phyloP scores from a whole-genome alignment of 1,284 basidiomycete genomes.

The Athelia psychrophila region DNA sequence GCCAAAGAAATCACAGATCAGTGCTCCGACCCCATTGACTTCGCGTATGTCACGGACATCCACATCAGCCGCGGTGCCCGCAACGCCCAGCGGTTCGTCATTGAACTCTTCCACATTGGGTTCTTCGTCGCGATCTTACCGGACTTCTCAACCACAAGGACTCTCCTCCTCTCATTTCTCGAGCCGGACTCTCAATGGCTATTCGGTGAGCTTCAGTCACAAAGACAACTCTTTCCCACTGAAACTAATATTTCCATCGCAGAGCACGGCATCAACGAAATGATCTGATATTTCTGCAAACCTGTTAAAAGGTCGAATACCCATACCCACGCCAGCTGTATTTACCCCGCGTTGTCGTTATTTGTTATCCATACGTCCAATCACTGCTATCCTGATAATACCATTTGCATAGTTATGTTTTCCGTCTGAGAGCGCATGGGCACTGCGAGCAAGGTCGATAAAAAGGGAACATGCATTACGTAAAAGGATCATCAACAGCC shows the following conservation, averaged over 20 bases:
- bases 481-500: too few relatives aligned
- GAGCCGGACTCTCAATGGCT: conserved; percentile 37
- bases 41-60: conserved; percentile 64
- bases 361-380: too few relatives aligned
- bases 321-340: too few relatives aligned
- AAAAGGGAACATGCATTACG: too few relatives aligned
- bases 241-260: neutral
- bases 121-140: conserved; percentile 35
- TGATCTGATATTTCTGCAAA: conserved; percentile 17
- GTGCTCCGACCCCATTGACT: conserved; percentile 79
- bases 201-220: conserved; percentile 17
- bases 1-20: conserved; percentile 83
- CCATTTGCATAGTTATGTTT: too few relatives aligned
- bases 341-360: too few relatives aligned
- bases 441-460: too few relatives aligned
- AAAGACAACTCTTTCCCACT: neutral
- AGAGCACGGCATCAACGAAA: conserved; percentile 33
- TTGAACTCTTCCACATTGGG: conserved; percentile 30
- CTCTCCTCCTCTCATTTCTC: conserved; percentile 36
- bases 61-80: conserved; percentile 41
- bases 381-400: too few relatives aligned
- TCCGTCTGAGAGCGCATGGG: too few relatives aligned
- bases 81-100: conserved; percentile 53
- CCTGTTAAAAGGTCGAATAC: too few relatives aligned
- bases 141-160: conserved; percentile 37